Base-by-base conservation (phyloP, 148 eudicot species). In the Diospyros kaki region DNA sequence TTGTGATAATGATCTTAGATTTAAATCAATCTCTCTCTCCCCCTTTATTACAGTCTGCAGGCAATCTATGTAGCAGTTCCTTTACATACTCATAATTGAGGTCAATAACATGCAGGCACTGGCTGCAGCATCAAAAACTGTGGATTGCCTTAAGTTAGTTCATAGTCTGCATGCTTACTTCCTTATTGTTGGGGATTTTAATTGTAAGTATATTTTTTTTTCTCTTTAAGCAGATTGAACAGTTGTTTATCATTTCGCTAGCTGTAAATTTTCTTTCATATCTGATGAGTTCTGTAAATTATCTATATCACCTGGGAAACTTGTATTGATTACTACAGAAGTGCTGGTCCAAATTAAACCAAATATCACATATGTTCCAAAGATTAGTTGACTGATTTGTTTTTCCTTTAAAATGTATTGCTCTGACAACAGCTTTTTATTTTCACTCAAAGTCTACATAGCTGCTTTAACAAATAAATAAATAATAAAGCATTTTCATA, bases 71-170 rank as follows among this genome's bases (percentile, higher is more conserved):
- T 59, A 12, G 13, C 68, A 62, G 6, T 60, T 72, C 15, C 67
- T 46, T 61, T 48, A 5, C 39, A 42, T 51, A 13, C 15, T 50
- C 13, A 11, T 68, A 12, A 68, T 73, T 43, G 53, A 68, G 17
- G 11, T 66, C 64, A 60, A 43, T 73, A 52, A 79, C 66, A 59
- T 87, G 86, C 93, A 96, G 99, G 98, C 98, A 65, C 76, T 96
- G 60, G 99, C 99, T 83, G 99, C 99, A 69, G 99, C 99, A 71
- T 83, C 97, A 74, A 96, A 96, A 83, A 93, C 99, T 79, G 97
- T 96, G 72, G 99, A 93, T 85, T 87, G 84, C 68, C 91, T 88
- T 10, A 96, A 96, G 87, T 75, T 83, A 59, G 86, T 91, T 73
- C 98, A 96, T 83, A 96, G 96, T 84, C 84, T 96, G 71, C 99